Evolutionary conservation across 306 rosid genomes (phyloP), one percentile per base, ranked within the genome.

Genomic region (Cicer cuneatum): DNA sequence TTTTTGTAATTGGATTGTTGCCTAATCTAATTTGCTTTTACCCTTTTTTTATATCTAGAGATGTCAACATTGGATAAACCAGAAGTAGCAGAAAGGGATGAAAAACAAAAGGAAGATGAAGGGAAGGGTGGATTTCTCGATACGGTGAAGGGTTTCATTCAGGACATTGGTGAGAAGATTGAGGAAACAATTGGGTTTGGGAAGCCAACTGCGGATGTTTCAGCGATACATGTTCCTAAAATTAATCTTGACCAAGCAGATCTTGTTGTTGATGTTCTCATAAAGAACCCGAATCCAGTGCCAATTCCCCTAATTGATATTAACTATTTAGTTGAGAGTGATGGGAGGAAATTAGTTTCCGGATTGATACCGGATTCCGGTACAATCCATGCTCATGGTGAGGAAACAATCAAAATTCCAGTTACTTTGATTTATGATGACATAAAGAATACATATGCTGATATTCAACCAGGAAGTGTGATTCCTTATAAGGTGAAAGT

Each of bases 331-430:
- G 67, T 92, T 29, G 98, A 88, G 71, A 92, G 93, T 74, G 86
- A 83, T 76, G 94, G 92, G 19, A 87, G 98, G 83, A 92, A 90
- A 59, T 80, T 92, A 5, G 75, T 92, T 52, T 90, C 96, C 0
- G 98, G 98, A 1, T 47, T 92, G 79, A 92, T 92, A 78, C 98
- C 98, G 0, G 96, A 92, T 76, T 80, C 94, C 1, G 98, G 98
- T 4, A 90, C 98, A 5, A 83, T 92, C 74, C 85, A 65, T 39
- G 90, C 94, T 15, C 96, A 88, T 60, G 94, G 91, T 2, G 94
- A 92, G 76, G 94, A 90, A 78, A 92, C 92, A 7, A 71, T 90
- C 69, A 88, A 87, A 63, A 83, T 90, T 62, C 96, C 98, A 0
- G 41, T 90, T 14, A 74, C 78, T 13, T 80, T 92, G 82, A 77